Conservation (phyloP, 805 yeast genomes). For the Metschnikowia arizonensis region DNA sequence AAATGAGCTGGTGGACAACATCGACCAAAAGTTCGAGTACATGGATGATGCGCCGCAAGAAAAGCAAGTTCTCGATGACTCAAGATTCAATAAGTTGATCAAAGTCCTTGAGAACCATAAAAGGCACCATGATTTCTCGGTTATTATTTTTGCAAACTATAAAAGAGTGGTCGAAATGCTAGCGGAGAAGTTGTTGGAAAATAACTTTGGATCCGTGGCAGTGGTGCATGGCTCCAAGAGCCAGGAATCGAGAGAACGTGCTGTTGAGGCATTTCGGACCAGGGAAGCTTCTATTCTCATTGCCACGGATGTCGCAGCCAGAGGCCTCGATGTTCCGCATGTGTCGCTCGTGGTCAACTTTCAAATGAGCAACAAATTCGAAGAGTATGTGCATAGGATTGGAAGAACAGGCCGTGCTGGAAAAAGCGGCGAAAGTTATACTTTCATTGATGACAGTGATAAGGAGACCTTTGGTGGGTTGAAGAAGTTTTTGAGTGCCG, state of each 20-base stretch:
- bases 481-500: constrained; percentile 43
- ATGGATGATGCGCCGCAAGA: constrained; percentile 32
- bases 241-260: constrained; percentile 81
- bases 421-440: constrained; percentile 65
- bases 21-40: constrained; percentile 59
- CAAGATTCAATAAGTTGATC: constrained; percentile 42
- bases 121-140: constrained; percentile 23
- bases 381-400: constrained; percentile 85
- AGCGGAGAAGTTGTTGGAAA: constrained; percentile 42
- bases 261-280: constrained; percentile 54
- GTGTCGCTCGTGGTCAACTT: constrained; percentile 83
- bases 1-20: constrained; percentile 62
- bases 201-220: constrained; percentile 44
- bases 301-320: constrained; percentile 94
- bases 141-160: constrained; percentile 79
- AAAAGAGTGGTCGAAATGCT: constrained; percentile 69
- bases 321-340: constrained; percentile 90
- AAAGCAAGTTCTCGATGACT: constrained; percentile 23
- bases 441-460: constrained; percentile 64
- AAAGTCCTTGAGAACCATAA: constrained; percentile 45
- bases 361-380: constrained; percentile 75
- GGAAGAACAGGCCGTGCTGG: constrained; percentile 99
- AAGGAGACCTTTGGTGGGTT: constrained; percentile 48
- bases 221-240: constrained; percentile 83
- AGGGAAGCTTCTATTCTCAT: constrained; percentile 61